A percentile compares a stretch with the other conserved stretches of the same genome.
phyloP scores from a whole-genome alignment of 1,284 basidiomycete species.

The Vanrija sp. region DNA sequence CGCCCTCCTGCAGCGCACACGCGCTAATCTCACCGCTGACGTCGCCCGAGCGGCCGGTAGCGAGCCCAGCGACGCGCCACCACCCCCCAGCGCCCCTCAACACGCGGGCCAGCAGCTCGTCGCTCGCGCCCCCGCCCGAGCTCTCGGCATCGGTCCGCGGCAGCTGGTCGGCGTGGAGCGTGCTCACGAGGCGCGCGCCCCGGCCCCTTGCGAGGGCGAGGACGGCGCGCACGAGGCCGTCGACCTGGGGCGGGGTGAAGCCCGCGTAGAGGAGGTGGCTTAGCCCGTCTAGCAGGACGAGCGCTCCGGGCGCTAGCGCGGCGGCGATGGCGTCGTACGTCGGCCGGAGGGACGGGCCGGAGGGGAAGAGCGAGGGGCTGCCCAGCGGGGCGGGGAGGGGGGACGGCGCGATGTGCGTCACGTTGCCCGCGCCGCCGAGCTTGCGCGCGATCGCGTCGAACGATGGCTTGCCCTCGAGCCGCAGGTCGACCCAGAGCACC shows the following conservation, averaged over 20 bases:
- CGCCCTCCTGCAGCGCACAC: background rate
- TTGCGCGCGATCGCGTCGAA: slow-evolving; percentile 19
- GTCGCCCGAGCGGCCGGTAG: slow-evolving; percentile 42
- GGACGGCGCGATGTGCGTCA: slow-evolving; percentile 28
- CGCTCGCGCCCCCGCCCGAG: background rate
- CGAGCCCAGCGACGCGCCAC: slow-evolving; percentile 42
- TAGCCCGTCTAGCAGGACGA: slow-evolving; percentile 44
- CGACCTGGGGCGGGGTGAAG: slow-evolving; percentile 20
- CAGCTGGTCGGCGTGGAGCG: slow-evolving; percentile 36
- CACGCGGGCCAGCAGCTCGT: slow-evolving; percentile 27
- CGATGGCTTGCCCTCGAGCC: slow-evolving; percentile 29
- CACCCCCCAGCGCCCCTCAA: slow-evolving; percentile 28
- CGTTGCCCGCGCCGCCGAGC: slow-evolving; percentile 9
- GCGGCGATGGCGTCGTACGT: slow-evolving; percentile 23
- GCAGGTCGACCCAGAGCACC: slow-evolving; percentile 42
- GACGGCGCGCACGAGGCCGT: slow-evolving; percentile 35
- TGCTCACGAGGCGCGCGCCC: slow-evolving; percentile 24
- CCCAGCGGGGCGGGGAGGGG: slow-evolving; percentile 16
- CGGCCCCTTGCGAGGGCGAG: slow-evolving; percentile 13
- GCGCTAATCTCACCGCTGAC: slow-evolving; percentile 40
- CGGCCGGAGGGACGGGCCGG: slow-evolving; percentile 18
- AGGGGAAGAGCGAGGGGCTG: slow-evolving; percentile 23
- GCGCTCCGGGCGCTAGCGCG: background rate
- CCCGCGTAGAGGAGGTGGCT: slow-evolving; percentile 34
- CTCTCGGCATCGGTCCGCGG: slow-evolving; percentile 7